Base-by-base conservation (phyloP, 2,329 filamentous ascomycete genomes). In the Dothiorella sarmentorum region DNA sequence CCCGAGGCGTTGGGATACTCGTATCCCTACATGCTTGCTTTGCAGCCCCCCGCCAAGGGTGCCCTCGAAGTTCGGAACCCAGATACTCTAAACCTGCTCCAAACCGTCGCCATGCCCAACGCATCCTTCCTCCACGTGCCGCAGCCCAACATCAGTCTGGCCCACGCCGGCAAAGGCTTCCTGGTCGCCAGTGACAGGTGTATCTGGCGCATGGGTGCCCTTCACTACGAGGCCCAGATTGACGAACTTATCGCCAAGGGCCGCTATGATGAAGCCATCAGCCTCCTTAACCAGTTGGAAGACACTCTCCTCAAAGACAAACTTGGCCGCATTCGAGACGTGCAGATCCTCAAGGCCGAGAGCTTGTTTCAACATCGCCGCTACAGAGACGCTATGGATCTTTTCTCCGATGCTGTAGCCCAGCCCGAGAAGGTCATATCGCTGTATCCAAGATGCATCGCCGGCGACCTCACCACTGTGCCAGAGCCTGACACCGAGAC, bases 151-250 rank as follows among this genome's bases (percentile, higher is more conserved):
- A 88, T 93, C 63, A 96, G 93, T 68, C 79, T 99, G n/a, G 90
- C 93, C 0, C 94, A 99, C 75, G 92, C 91, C 0, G 94, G 90
- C 3, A 99, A 99, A 71, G 93, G 92, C 0, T 99, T 99, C 66
- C 83, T 97, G 60, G 91, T 97, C 53, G 88, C 88, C 18, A 97
- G 93, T 69, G 94, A 97, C 58, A 83, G 94, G 43, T 88, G 83
- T 31, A 89, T 99, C 35, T 99, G 94, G 94, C 88, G 94, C 66
- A 97, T 99, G 94, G 90, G 87, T 63, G 89, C 93, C 3, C 85
- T 92, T 35, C 89, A 92, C 64, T 99, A 99, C 69, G 90, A 96
- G 70, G 85, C 86, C 2, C 94, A 99, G 69, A 85, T 97, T 20
- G 84, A 91, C 61, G 85, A 94, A 63, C 80, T 99, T 24, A 85